Conservation (phyloP, 2,329 filamentous ascomycete species). For the Rutstroemia sp. region DNA sequence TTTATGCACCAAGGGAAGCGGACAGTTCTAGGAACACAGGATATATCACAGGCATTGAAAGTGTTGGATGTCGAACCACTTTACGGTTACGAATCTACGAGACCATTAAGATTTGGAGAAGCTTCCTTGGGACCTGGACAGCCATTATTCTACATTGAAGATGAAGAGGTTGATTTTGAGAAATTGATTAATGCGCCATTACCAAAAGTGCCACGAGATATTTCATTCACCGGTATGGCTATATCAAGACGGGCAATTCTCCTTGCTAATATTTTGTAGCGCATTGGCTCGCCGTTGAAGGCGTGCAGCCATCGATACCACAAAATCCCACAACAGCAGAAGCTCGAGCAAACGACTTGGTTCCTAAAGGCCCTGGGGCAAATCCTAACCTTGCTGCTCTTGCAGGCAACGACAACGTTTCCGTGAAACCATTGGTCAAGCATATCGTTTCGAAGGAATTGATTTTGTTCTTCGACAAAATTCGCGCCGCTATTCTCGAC, state of each 20-base stretch:
- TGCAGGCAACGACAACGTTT: conserved; percentile 73
- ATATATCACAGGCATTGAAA: conserved; percentile 78
- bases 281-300: conserved; percentile 96
- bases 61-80: conserved; percentile 89
- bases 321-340: conserved; percentile 90
- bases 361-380: conserved; percentile 83
- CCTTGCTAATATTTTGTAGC: conserved; percentile 41
- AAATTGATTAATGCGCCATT: conserved; percentile 95
- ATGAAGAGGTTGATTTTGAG: conserved; percentile 98
- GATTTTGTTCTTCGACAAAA: conserved; percentile 94
- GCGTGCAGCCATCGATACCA: conserved; percentile 91
- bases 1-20: conserved; percentile 91
- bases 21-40: conserved; percentile 80
- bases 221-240: conserved; percentile 74
- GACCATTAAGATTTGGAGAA: conserved; percentile 85
- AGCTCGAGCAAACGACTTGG: conserved; percentile 72
- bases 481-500: conserved; percentile 81
- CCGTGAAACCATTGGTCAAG: conserved; percentile 86
- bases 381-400: conserved; percentile 79
- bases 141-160: conserved; percentile 93
- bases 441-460: conserved; percentile 95
- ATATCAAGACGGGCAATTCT: background rate
- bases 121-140: conserved; percentile 90
- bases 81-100: conserved; percentile 90
- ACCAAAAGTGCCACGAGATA: conserved; percentile 89